These are phyloP conservation scores for Perilla frutescens DNA, from an alignment of 257 asterid species.

Conservation along the genomic window DNA sequence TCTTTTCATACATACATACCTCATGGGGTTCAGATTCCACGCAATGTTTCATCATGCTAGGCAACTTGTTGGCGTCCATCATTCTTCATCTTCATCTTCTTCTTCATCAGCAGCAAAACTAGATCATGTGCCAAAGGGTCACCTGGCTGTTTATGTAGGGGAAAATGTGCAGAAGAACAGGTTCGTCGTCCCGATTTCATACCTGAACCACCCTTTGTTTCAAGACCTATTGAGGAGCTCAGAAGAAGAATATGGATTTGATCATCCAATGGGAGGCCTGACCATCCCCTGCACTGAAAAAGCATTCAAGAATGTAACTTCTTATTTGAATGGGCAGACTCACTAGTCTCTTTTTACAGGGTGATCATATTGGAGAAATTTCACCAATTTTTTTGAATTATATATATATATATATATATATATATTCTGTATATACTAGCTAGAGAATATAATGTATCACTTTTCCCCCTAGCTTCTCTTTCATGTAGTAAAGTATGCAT, in stretches of 20 bases:
- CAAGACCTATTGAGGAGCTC: slow-evolving; percentile 51
- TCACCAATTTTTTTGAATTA: background rate
- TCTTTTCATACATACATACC: background rate
- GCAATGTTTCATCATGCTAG: slow-evolving; percentile 37
- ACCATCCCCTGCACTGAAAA: slow-evolving; percentile 60
- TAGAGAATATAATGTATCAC: background rate
- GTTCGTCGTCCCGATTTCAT: slow-evolving; percentile 54
- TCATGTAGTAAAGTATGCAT: background rate
- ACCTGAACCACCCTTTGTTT: slow-evolving; percentile 49
- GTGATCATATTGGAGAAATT: background rate
- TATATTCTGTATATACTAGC: background rate
- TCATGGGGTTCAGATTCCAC: slow-evolving; percentile 39
- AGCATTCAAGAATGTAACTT: slow-evolving; percentile 44
- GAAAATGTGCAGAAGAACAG: slow-evolving; percentile 47
- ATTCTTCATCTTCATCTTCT: slow-evolving; percentile 16
- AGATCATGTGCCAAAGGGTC: slow-evolving; percentile 54
- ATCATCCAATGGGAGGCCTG: slow-evolving; percentile 67
- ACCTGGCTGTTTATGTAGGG: slow-evolving; percentile 58
- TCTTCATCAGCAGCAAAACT: background rate
- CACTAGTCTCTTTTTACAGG: background rate
- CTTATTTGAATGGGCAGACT: slow-evolving; percentile 36
- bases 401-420: background rate
- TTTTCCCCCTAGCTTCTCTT: background rate
- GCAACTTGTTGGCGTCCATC: slow-evolving; percentile 32
- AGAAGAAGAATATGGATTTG: slow-evolving; percentile 58